Conservation (phyloP, 176 grass and related monocot species). For the Juncus effusus region DNA sequence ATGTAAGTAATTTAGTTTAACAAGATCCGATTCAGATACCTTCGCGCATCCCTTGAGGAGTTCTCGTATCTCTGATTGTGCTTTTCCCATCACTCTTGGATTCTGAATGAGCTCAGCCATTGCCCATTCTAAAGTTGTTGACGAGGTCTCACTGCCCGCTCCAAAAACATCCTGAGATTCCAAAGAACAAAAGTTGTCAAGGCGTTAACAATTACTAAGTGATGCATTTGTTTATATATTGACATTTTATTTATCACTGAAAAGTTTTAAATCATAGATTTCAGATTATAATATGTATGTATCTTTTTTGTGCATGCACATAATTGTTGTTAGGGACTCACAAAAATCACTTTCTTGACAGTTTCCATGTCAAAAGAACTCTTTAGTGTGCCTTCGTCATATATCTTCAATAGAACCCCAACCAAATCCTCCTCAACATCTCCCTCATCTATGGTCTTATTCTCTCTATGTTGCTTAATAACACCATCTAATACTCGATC, state of each 20-base stretch:
- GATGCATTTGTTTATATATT: not conserved
- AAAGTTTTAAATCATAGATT: too few species aligned
- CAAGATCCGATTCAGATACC: conserved; percentile 13
- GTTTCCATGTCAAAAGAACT: conserved; percentile 5
- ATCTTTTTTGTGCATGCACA: too few species aligned
- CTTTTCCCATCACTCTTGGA: conserved; percentile 14
- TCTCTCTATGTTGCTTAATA: conserved; percentile 9
- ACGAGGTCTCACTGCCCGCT: conserved; percentile 22
- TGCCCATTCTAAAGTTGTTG: conserved; percentile 17
- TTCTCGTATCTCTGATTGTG: conserved; percentile 24
- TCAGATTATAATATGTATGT: too few species aligned
- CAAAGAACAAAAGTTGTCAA: not conserved
- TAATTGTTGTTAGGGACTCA: not conserved
- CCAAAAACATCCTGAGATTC: conserved; percentile 27
- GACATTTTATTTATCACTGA: too few species aligned
- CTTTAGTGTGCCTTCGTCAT: conserved; percentile 28
- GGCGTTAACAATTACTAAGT: not conserved
- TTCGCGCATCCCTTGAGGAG: conserved; percentile 2
- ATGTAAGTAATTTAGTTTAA: conserved; percentile 22
- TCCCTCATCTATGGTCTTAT: not conserved
- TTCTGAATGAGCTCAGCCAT: conserved; percentile 36
- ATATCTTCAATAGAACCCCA: conserved; percentile 40
- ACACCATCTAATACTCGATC: not conserved
- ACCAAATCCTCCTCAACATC: conserved; percentile 33
- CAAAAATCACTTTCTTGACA: conserved; percentile 25